Conservation (phyloP, 352 stramenopile genomes). For the Globisporangium nagaii region DNA sequence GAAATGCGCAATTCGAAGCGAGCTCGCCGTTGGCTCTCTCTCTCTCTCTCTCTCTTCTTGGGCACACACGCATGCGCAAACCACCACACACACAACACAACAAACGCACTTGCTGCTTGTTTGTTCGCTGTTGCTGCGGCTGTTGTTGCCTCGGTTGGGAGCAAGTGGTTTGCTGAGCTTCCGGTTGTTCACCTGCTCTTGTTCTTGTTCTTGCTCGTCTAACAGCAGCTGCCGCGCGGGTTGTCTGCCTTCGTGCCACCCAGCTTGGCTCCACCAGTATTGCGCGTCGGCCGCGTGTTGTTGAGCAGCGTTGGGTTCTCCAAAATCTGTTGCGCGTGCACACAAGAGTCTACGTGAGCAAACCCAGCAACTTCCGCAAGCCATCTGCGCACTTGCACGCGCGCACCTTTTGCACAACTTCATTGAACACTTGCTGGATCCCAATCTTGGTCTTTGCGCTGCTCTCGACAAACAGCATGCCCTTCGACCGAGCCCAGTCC, state of each 20-base stretch:
- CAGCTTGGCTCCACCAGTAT: conserved; percentile 19
- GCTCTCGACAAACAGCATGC: conserved; percentile 98
- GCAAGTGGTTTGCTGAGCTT: too few species aligned
- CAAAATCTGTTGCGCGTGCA: conserved; percentile 59
- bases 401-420: conserved; percentile 96
- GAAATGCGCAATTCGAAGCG: too few species aligned
- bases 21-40: too few species aligned
- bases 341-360: too few species aligned
- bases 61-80: too few species aligned
- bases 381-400: not conserved
- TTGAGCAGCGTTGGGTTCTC: conserved; percentile 87
- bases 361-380: too few species aligned
- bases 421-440: conserved; percentile 96
- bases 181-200: too few species aligned
- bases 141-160: too few species aligned
- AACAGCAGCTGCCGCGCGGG: conserved; percentile 31
- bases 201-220: not conserved
- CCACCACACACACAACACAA: too few species aligned
- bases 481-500: conserved; percentile 94
- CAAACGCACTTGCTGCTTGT: too few species aligned
- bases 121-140: too few species aligned
- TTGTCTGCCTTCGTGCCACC: conserved; percentile 59
- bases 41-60: too few species aligned
- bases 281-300: conserved; percentile 61
- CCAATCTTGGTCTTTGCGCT: conserved; percentile 95